Evolutionary conservation across 202 grass and related monocot genomes (phyloP).

Genomic region (Digitaria exilis): DNA sequence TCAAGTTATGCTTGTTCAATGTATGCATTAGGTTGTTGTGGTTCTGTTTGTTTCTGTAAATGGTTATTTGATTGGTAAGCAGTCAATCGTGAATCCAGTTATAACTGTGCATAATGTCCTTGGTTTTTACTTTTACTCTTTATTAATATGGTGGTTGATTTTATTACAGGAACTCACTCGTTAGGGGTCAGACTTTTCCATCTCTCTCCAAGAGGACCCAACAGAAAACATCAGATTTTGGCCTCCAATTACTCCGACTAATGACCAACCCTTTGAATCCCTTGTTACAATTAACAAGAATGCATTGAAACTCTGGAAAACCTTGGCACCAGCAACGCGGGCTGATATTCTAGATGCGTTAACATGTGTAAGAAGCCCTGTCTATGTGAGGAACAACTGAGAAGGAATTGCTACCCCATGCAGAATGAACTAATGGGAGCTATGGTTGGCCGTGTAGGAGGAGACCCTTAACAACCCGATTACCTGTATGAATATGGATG

Average conservation of each 20-base stretch:
- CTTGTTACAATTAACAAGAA: not conserved
- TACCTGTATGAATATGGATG: too few species aligned
- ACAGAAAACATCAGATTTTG: not conserved
- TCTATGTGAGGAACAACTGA: too few species aligned
- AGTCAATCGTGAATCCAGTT: not conserved
- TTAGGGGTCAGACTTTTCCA: not conserved
- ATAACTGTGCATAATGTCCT: not conserved
- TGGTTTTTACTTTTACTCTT: not conserved
- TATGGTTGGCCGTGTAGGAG: not conserved
- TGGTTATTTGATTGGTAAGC: not conserved
- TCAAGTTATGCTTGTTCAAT: too few species aligned
- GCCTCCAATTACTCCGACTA: not conserved
- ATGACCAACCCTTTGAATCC: not conserved
- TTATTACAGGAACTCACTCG: not conserved
- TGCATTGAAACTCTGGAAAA: not conserved
- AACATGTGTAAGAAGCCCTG: too few species aligned
- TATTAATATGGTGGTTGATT: not conserved
- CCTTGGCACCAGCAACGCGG: not conserved
- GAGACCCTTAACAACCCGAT: too few species aligned
- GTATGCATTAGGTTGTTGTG: too few species aligned
- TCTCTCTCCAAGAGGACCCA: slow-evolving; percentile 1
- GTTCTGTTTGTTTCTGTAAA: not conserved
- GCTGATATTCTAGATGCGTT: not conserved
- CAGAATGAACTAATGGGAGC: not conserved
- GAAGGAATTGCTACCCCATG: not conserved